Percentiles rank a stretch among this genome's conserved stretches.
phyloP scores from a whole-genome alignment of 441 rosid species.

The Oxalis stricta region DNA sequence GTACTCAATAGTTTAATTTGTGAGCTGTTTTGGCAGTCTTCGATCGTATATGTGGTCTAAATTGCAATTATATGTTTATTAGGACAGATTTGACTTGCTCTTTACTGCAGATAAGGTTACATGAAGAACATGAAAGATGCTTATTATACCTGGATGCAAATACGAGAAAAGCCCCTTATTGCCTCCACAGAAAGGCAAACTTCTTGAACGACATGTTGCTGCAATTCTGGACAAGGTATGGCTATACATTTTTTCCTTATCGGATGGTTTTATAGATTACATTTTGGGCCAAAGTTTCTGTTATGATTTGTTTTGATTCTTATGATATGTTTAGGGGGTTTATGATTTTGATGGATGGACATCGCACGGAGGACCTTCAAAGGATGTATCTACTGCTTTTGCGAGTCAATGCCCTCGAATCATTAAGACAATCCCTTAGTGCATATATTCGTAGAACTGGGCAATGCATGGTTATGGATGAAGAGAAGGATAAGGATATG shows the following conservation, averaged over 20 bases:
- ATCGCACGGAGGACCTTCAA: conserved; percentile 76
- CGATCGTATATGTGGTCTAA: too few relatives aligned
- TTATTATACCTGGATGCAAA: conserved; percentile 71
- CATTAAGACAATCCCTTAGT: conserved; percentile 75
- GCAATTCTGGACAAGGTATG: conserved; percentile 87
- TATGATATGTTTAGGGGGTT: conserved; percentile 59
- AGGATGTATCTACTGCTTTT: conserved; percentile 65
- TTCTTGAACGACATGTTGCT: conserved; percentile 78
- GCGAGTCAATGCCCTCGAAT: conserved; percentile 78
- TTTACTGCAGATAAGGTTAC: conserved; percentile 87
- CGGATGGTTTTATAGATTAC: too few relatives aligned
- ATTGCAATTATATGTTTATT: too few relatives aligned
- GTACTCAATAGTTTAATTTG: too few relatives aligned
- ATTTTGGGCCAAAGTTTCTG: conserved; percentile 4
- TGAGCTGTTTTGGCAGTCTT: too few relatives aligned
- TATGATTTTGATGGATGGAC: conserved; percentile 84
- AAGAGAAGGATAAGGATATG: conserved; percentile 98
- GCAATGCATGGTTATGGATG: conserved; percentile 80
- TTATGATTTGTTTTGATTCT: conserved; percentile 5
- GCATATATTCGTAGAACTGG: conserved; percentile 75
- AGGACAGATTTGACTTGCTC: too few relatives aligned
- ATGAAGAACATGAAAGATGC: conserved; percentile 96
- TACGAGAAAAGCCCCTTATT: conserved; percentile 82
- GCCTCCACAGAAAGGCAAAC: conserved; percentile 78
- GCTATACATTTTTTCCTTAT: conserved; percentile 8